phyloP scores from a whole-genome alignment of 495 filamentous ascomycete genomes.

The Penicillium riverlandense region DNA sequence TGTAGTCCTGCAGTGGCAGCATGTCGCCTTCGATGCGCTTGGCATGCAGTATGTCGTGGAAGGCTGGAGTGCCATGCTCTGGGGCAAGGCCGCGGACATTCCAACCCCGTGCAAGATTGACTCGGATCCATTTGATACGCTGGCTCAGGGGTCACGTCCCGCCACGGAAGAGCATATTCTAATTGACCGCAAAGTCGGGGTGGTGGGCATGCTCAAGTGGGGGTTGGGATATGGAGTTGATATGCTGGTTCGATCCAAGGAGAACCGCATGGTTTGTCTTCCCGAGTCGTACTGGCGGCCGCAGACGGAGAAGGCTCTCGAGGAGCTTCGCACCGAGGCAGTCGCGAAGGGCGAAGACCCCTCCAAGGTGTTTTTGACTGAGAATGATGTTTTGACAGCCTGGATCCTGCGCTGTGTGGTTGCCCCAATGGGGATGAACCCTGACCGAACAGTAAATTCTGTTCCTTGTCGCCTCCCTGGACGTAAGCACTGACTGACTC shows the following conservation, averaged over 20 bases:
- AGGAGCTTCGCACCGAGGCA: slow-evolving; percentile 11
- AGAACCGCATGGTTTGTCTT: slow-evolving; percentile 19
- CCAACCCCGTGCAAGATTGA: slow-evolving; percentile 6
- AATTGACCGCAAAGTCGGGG: slow-evolving; percentile 1
- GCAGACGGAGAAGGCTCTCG: slow-evolving; percentile 12
- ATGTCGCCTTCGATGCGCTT: slow-evolving; percentile 17
- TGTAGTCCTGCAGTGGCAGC: slow-evolving; percentile 26
- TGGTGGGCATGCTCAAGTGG: slow-evolving; percentile 15
- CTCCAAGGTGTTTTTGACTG: slow-evolving; percentile 15
- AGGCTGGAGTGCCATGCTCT: slow-evolving; percentile 17
- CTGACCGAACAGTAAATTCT: slow-evolving; percentile 7
- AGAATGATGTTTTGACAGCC: slow-evolving; percentile 16
- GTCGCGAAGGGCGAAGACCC: slow-evolving; percentile 7
- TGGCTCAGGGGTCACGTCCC: slow-evolving; percentile 5
- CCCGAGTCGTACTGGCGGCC: slow-evolving; percentile 14
- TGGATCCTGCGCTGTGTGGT: slow-evolving; percentile 17
- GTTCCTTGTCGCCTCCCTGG: background rate
- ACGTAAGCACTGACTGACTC: too few species aligned
- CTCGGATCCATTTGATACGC: slow-evolving; percentile 9
- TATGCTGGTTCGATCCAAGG: slow-evolving; percentile 15
- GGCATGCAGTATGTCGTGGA: slow-evolving; percentile 16
- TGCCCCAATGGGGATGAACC: slow-evolving; percentile 7
- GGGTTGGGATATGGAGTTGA: slow-evolving; percentile 16
- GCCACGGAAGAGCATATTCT: background rate
- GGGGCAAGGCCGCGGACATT: slow-evolving; percentile 7